Evolutionary conservation across 2,329 filamentous ascomycete species (phyloP), one percentile per base, ranked within the genome.

Genomic region (Albifimbria verrucaria): DNA sequence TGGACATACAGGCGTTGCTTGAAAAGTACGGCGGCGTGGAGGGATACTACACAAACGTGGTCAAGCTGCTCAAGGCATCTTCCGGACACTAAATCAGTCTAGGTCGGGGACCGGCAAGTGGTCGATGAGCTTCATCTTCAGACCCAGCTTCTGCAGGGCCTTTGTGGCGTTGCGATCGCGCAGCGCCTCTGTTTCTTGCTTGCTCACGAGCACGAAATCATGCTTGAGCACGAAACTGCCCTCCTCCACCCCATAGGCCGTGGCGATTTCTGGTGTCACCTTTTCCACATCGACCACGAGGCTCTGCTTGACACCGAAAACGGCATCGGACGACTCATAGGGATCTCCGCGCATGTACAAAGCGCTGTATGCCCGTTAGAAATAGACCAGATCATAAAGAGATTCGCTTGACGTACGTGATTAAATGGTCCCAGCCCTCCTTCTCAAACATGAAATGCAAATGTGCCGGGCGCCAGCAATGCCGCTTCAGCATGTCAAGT

Each of bases 361-460:
- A 0, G 90, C 88, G 3, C 87, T 91, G n/a, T 23, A 12, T 39
- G 32, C 5, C 5, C 32, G 32, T 39, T 15, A 12, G 32, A 6
- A 5, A n/a, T n/a, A n/a, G 32, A 5, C 15, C 26, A 9, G 12
- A 3, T 25, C 11, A 3, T 3, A 9, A 47, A 24, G 26, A 26
- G 45, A 10, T 2, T 3, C 9, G 45, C 7, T 25, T 2, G 15
- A 85, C 86, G 58, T 76, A 92, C 89, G 90, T 95, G 65, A 94
- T 87, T 62, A 96, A 71, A 66, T 87, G 82, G 74, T 96, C 90
- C 73, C 82, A 92, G 0, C 89, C 88, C 28, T 78, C 70, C 75
- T 90, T 92, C 66, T 87, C 83, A 72, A 96, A 92, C 89, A 95
- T 94, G 63, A 94, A 94, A 69, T 94, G 90, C 77, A 93, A 82